phyloP scores from a whole-genome alignment of 495 filamentous ascomycete genomes.

The Annulohypoxylon stygium region DNA sequence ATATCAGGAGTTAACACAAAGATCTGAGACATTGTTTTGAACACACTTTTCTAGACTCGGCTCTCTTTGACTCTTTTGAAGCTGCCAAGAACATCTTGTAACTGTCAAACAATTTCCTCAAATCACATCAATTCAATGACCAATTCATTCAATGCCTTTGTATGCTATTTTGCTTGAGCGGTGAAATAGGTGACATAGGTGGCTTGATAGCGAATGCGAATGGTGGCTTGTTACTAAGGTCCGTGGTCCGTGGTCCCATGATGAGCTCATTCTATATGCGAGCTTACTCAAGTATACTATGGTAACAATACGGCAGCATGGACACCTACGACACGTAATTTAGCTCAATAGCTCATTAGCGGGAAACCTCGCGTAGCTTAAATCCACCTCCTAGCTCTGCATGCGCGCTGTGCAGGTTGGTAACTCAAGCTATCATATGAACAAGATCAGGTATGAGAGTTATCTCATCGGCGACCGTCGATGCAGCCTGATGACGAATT shows the following conservation, averaged over 20 bases:
- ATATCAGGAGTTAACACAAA: conserved; percentile 7
- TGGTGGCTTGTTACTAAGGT: not conserved
- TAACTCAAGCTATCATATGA: not conserved
- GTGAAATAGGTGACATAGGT: not conserved
- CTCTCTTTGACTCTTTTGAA: not conserved
- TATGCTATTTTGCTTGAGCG: not conserved
- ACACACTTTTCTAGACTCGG: conserved; percentile 4
- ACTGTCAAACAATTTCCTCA: not conserved
- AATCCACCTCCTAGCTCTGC: not conserved
- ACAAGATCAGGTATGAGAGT: not conserved
- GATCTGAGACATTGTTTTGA: conserved; percentile 1
- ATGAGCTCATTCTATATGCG: not conserved
- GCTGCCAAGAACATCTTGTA: not conserved
- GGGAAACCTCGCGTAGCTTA: conserved; percentile 3
- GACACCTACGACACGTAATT: conserved; percentile 20
- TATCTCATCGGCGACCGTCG: not conserved
- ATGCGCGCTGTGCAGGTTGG: not conserved
- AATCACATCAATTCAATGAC: not conserved
- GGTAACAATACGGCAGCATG: too few species aligned
- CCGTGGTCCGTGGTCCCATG: not conserved
- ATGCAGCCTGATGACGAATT: conserved; percentile 10
- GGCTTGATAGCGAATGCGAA: not conserved
- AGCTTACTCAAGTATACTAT: not conserved
- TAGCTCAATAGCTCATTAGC: conserved; percentile 11
- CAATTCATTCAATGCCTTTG: not conserved